Conservation (phyloP, 2,329 filamentous ascomycete species). For the Dactylonectria estremocensis region DNA sequence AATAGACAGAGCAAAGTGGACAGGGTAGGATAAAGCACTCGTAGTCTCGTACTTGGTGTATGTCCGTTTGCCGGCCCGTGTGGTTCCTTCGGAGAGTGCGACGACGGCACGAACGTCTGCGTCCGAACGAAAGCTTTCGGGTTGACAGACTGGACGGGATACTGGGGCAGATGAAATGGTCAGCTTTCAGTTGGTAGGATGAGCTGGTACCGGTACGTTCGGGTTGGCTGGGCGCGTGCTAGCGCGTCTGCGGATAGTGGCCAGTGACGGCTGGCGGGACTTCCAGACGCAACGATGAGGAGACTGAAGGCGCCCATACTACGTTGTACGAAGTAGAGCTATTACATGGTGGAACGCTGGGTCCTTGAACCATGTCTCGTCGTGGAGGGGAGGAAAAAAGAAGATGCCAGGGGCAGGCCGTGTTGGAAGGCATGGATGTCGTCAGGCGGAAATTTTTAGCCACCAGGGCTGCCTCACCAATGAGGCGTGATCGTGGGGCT, state of each 20-base stretch:
- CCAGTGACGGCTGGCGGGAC: conserved; percentile 32
- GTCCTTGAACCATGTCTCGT: conserved; percentile 42
- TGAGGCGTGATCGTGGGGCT: conserved; percentile 34
- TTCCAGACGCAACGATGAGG: conserved; percentile 26
- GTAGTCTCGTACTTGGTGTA: conserved; percentile 32
- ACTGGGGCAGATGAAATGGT: conserved; percentile 22
- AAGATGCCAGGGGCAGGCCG: conserved; percentile 28
- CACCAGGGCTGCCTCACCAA: conserved; percentile 38
- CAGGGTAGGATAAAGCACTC: conserved; percentile 1
- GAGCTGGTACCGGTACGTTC: conserved; percentile 32
- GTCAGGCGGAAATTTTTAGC: conserved; percentile 45
- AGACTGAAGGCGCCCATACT: conserved; percentile 35
- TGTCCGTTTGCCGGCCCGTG: conserved; percentile 36
- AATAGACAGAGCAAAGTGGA: conserved; percentile 5
- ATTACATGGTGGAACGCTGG: conserved; percentile 34
- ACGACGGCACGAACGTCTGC: conserved; percentile 43
- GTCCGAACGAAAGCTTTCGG: conserved; percentile 28
- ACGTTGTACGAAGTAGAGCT: conserved; percentile 35
- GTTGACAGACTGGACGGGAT: conserved; percentile 24
- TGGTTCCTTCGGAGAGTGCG: conserved; percentile 44
- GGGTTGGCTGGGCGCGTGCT: conserved; percentile 27
- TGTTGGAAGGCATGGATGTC: conserved; percentile 35
- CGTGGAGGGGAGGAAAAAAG: conserved; percentile 20
- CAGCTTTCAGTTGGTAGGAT: conserved; percentile 9
- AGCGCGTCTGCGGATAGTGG: conserved; percentile 25